Conservation (phyloP, 1,284 basidiomycete genomes). For the Sparassis latifolia region DNA sequence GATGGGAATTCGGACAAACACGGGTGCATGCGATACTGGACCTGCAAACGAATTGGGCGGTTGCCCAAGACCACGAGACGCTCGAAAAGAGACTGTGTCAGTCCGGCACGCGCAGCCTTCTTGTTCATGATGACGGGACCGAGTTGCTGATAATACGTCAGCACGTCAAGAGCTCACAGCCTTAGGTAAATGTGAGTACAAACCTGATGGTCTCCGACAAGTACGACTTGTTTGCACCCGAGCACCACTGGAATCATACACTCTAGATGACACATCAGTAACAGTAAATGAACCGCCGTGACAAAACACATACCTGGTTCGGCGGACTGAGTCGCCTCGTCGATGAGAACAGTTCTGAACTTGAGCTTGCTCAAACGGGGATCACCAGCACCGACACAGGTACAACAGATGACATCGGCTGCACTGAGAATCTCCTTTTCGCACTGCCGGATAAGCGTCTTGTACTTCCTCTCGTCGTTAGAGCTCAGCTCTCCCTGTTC, state of each 20-base stretch:
- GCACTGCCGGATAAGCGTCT: conserved; percentile 88
- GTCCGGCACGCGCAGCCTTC: conserved; percentile 95
- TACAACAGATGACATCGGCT: conserved; percentile 98
- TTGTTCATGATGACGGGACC: conserved; percentile 99
- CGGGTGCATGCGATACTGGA: conserved; percentile 99
- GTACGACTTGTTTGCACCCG: conserved; percentile 97
- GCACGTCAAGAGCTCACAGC: background rate
- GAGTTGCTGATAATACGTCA: conserved; percentile 58
- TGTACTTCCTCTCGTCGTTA: conserved; percentile 96
- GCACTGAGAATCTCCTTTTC: conserved; percentile 95
- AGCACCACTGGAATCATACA: conserved; percentile 99
- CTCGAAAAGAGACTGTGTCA: conserved; percentile 97
- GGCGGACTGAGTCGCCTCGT: conserved; percentile 97
- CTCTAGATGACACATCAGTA: conserved; percentile 42
- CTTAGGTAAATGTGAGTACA: conserved; percentile 8
- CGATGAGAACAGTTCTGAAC: conserved; percentile 97
- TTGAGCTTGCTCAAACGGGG: conserved; percentile 94
- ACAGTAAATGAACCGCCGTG: conserved; percentile 7
- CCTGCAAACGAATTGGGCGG: conserved; percentile 95
- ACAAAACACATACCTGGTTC: conserved; percentile 73
- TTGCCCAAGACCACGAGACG: conserved; percentile 94
- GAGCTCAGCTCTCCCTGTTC: conserved; percentile 96
- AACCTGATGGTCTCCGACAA: conserved; percentile 94
- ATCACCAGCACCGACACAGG: conserved; percentile 97
- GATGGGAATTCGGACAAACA: conserved; percentile 98